Base-by-base conservation (phyloP, 352 stramenopile genomes). In the Blastocystis sp. region DNA sequence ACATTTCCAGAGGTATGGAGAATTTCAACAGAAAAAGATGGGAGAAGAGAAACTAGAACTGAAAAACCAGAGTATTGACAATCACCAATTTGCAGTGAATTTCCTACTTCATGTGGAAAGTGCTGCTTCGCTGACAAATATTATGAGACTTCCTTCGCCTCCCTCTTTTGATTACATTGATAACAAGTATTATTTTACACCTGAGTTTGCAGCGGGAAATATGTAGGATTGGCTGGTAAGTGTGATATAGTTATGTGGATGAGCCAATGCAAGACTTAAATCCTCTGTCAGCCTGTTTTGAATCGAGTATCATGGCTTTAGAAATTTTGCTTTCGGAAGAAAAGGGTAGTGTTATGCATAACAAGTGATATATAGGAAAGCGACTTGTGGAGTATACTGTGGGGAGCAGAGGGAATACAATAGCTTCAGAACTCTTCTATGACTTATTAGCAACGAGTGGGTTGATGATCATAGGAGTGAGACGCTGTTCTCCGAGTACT, bases 121-220 rank as follows among this genome's bases (percentile, higher is more conserved):
- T 18, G 70, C 70, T 2, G 63, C 37, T 11, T 81, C 70, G 2
- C 55, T 81, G 34, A 81, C 70, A 2, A 81, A 43, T 26, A 63
- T 81, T 9, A 65, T 81, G 20, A 45, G 70, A 64, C 43, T 81
- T 3, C 70, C 70, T 7, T 81, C 9, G 11, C 70, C 70, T 16
- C 70, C 70, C 34, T 81, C 70, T 4, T 81, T 81, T 41, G 70
- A 81, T 41, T 81, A 81, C 18, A 62, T 62, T 64, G 70, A 81
- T 26, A 81, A 81, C 70, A 81, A 81, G 70, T 81, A 81, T 34
- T 81, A 81, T 41, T 81, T 81, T 47, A 81, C 50, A 18, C 70
- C 70, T 9, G 70, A 81, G 41, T 81, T 81, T 41, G 70, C 70
- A n/a, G 43, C 45, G 16, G 70, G 70, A 5, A 81, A 81, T 34